Conservation (phyloP, 805 yeast species). For the Yarrowia sp. region DNA sequence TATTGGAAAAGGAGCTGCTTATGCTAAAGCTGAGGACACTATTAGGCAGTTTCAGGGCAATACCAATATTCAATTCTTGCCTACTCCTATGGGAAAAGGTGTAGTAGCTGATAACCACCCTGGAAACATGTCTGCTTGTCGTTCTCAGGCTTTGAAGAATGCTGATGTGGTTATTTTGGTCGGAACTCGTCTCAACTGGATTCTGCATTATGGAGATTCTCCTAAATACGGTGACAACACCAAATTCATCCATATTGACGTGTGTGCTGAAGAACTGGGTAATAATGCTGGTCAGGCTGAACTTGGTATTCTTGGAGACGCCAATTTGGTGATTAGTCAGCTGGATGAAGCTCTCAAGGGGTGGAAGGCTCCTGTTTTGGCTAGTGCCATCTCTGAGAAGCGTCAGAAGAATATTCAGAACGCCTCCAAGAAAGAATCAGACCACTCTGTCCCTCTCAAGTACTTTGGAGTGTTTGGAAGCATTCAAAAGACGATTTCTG, state of each 20-base stretch:
- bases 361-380: conserved; percentile 41
- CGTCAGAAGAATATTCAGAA: conserved; percentile 38
- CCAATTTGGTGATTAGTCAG: conserved; percentile 44
- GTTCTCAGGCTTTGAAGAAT: conserved; percentile 55
- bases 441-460: conserved; percentile 39
- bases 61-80: conserved; percentile 55
- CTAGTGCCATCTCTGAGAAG: conserved; percentile 34
- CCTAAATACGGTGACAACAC: conserved; percentile 51
- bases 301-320: conserved; percentile 57
- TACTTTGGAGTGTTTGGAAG: conserved; percentile 56
- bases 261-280: conserved; percentile 53
- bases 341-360: conserved; percentile 39
- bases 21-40: conserved; percentile 43
- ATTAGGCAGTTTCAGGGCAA: conserved; percentile 45
- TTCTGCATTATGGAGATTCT: conserved; percentile 60
- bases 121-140: conserved; percentile 45
- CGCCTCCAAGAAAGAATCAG: conserved; percentile 38
- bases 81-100: conserved; percentile 82
- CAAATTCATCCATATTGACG: conserved; percentile 58
- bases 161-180: conserved; percentile 60
- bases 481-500: conserved; percentile 44
- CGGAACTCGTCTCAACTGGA: conserved; percentile 75
- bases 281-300: conserved; percentile 42
- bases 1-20: conserved; percentile 66
- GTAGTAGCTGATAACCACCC: conserved; percentile 51